Evolutionary conservation across 371 early-diverging fungal species (phyloP), one percentile per base, ranked within the genome.

Genomic region (Mortierella sp.): DNA sequence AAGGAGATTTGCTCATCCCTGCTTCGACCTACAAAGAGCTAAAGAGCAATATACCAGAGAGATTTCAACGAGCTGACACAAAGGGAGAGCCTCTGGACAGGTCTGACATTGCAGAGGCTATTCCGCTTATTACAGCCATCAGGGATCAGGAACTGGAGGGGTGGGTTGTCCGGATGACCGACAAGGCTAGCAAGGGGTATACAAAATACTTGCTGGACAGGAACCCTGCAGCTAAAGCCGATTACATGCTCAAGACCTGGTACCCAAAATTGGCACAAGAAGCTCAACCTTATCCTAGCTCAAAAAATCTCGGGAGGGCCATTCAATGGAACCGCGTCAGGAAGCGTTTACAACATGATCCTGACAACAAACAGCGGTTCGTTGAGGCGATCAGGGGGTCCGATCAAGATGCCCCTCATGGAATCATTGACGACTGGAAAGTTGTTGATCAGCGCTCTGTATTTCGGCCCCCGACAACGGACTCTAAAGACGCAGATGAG

Each of bases 211-310:
- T 15, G 51, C 30, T 67, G 21, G 68, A 67, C 41, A 24, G 39
- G 50, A 67, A 67, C 42, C 56, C 55, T 15, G 68, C 68, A 6
- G 32, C 68, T 0, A 53, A 24, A 17, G 47, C 59, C 21, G 68
- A 67, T 14, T 53, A 52, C 34, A 12, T 59, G 37, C 39, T 59
- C 12, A 32, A 55, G 41, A 55, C 19, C 32, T 32, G 32, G 28
- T 49, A 12, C 23, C 5, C 19, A 21, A 19, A 21, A 21, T 17
- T 19, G 9, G 21, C 47, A 21, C 11, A 4, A 9, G 11, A 26
- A 49, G 26, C 11, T 11, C 27, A 11, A 4, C 6, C 44, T 44
- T 9, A 44, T 7, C 37, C 2, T n/a, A 19, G 7, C 21, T 26
- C 15, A 27, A 49, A 27, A 23, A 49, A 23, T 26, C 6, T 27